Percentiles rank a stretch among this genome's conserved stretches.
Evolutionary conservation across 352 stramenopile species (phyloP).

Genomic region (Peronospora farinosa): DNA sequence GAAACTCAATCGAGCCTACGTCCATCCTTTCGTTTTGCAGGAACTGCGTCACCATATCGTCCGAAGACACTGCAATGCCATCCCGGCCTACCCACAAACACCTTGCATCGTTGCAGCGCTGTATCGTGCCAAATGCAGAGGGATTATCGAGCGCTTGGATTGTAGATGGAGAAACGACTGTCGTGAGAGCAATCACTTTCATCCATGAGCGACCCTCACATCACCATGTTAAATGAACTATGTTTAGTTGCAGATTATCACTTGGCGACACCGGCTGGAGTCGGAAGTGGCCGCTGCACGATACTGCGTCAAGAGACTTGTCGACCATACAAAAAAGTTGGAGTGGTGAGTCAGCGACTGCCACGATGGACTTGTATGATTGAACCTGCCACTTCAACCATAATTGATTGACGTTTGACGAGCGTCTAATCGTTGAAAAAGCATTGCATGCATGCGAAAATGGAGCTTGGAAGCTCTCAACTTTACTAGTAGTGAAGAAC

Average conservation of each 20-base stretch:
- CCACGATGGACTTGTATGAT: background rate
- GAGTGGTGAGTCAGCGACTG: conserved; percentile 5
- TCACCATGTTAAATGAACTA: conserved; percentile 5
- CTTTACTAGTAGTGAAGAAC: too few species aligned
- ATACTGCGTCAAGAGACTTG: conserved; percentile 7
- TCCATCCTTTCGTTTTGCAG: conserved; percentile 39
- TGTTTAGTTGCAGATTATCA: background rate
- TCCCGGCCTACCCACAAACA: conserved; percentile 56
- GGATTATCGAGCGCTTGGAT: conserved; percentile 7
- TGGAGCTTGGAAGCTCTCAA: too few species aligned
- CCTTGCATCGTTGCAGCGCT: conserved; percentile 32
- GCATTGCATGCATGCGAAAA: conserved; percentile 1
- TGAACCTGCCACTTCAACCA: background rate
- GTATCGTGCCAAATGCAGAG: conserved; percentile 52
- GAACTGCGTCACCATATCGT: conserved; percentile 57
- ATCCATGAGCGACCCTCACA: background rate
- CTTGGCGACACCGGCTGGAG: conserved; percentile 8
- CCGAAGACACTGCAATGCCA: conserved; percentile 28
- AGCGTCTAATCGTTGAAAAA: background rate
- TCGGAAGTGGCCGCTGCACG: conserved; percentile 13
- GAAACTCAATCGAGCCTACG: conserved; percentile 28
- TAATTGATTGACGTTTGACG: background rate
- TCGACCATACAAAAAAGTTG: conserved; percentile 8
- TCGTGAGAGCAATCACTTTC: conserved; percentile 7
- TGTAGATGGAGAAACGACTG: background rate